Evolutionary conservation across 331 rosid species (phyloP), one percentile per base, ranked within the genome.

Genomic region (Telfairia occidentalis): DNA sequence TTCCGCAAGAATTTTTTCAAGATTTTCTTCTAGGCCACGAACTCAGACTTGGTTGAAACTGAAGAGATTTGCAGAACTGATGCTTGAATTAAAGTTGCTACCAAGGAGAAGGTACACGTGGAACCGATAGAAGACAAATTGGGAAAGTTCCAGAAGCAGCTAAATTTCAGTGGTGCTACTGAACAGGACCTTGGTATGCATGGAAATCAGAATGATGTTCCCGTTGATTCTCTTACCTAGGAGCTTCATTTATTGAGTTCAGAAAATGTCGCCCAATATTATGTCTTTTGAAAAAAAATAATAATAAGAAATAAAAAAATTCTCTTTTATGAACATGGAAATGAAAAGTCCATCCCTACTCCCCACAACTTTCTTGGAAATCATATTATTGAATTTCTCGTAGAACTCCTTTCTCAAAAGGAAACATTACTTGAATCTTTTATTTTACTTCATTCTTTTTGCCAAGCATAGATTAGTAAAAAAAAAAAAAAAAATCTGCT

Each of bases 41-140:
- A 91, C 83, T 43, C 91, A 84, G 61, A 12, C 82, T 73, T 94
- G 83, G 96, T 26, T 57, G 35, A 26, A 87, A 75, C 81, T 60
- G 87, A 88, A 74, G 11, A 50, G 57, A 78, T 74, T 94, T 83
- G 91, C 92, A 9, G 96, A 94, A 87, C 92, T 48, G 90, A 91
- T 77, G 88, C 89, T 0, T 77, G 60, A 65, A 90, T 88, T 73
- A 75, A 82, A 81, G 92, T 84, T 76, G 88, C 96, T 26, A 71
- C 89, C 32, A 86, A 90, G 77, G 90, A 91, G 78, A 94, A 89
- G 81, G 70, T 84, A 72, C 86, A 78, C 19, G 87, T 86, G 78
- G 92, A 91, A 78, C 86, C 76, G 77, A 53, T 91, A 76, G 96
- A 85, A 86, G 83, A 80, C 42, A 86, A 85, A 77, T 78, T 91